phyloP scores from a whole-genome alignment of 371 early-diverging fungal genomes.

The Mortierella sp. region DNA sequence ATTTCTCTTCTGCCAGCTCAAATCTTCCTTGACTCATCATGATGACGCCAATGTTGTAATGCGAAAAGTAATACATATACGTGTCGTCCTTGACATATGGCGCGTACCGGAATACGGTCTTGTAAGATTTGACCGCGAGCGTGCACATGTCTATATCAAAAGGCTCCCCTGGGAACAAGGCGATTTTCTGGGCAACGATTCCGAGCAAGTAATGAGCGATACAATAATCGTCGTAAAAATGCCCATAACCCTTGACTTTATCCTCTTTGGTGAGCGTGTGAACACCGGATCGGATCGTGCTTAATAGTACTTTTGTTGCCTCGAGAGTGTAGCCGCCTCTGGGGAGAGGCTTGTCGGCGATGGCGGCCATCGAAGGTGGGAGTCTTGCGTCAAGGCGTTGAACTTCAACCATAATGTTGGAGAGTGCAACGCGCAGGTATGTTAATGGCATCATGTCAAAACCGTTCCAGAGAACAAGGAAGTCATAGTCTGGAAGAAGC shows the following conservation, averaged over 20 bases:
- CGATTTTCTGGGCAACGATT: slow-evolving; percentile 40
- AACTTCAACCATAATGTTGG: slow-evolving; percentile 43
- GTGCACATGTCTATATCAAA: slow-evolving; percentile 41
- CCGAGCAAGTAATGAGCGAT: slow-evolving; percentile 45
- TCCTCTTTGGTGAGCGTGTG: slow-evolving; percentile 39
- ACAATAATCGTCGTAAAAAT: slow-evolving; percentile 52
- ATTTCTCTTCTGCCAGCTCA: slow-evolving; percentile 40
- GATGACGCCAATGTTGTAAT: slow-evolving; percentile 45
- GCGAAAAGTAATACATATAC: slow-evolving; percentile 49
- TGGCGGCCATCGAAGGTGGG: slow-evolving; percentile 43
- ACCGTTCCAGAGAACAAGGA: slow-evolving; percentile 52
- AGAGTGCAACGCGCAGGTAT: slow-evolving; percentile 32
- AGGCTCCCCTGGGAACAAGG: slow-evolving; percentile 40
- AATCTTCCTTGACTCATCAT: slow-evolving; percentile 34
- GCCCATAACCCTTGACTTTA: slow-evolving; percentile 27
- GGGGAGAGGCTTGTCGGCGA: slow-evolving; percentile 37
- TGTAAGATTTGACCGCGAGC: slow-evolving; percentile 29
- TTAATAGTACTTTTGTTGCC: slow-evolving; percentile 32
- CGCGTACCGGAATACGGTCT: slow-evolving; percentile 50
- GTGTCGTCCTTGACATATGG: slow-evolving; percentile 55
- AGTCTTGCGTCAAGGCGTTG: slow-evolving; percentile 36
- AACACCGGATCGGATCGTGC: slow-evolving; percentile 19
- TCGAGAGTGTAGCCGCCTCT: slow-evolving; percentile 46
- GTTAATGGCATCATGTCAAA: slow-evolving; percentile 56
- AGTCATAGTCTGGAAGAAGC: slow-evolving; percentile 47